Evolutionary conservation across 2,329 filamentous ascomycete genomes (phyloP).

Genomic region (Zelopaecilomyces penicillatus): DNA sequence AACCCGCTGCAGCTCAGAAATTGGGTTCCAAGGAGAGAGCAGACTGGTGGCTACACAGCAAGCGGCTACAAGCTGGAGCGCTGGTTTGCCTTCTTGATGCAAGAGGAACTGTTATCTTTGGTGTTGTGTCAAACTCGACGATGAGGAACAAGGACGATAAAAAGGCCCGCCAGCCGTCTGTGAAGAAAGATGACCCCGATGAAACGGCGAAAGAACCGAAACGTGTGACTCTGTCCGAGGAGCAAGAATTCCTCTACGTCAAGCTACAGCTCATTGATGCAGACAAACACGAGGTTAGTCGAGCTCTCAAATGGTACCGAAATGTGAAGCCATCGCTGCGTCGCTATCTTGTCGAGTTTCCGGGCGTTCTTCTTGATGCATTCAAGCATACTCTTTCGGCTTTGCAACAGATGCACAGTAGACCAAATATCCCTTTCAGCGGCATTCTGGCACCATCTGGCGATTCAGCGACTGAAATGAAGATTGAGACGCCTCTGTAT

Average conservation of each 20-base stretch:
- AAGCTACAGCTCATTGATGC: constrained; percentile 21
- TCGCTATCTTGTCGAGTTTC: constrained; percentile 49
- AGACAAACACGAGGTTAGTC: constrained; percentile 11
- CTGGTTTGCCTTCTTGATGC: constrained; percentile 41
- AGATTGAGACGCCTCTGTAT: constrained; percentile 42
- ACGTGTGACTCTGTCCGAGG: constrained; percentile 21
- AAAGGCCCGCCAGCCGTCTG: constrained; percentile 5
- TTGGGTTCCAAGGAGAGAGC: constrained; percentile 22
- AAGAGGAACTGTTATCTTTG: constrained; percentile 31
- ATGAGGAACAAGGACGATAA: constrained; percentile 11
- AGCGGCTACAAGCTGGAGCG: constrained; percentile 39
- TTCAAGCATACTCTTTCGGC: constrained; percentile 49
- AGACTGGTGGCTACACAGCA: constrained; percentile 43
- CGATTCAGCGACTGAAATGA: constrained; percentile 10
- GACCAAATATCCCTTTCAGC: constrained; percentile 38
- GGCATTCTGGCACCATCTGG: constrained; percentile 33
- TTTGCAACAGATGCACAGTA: constrained; percentile 43
- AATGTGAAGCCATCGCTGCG: constrained; percentile 7
- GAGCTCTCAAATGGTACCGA: constrained; percentile 24
- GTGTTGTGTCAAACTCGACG: constrained; percentile 24
- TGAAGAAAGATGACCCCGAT: constrained; percentile 4
- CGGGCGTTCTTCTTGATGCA: constrained; percentile 47
- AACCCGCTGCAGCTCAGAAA: constrained; percentile 26
- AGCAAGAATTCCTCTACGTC: constrained; percentile 21
- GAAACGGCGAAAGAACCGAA: constrained; percentile 8